These are phyloP conservation scores for Hypoxylon sp. DNA, from an alignment of 2,329 filamentous ascomycete species.

Conservation along the genomic window DNA sequence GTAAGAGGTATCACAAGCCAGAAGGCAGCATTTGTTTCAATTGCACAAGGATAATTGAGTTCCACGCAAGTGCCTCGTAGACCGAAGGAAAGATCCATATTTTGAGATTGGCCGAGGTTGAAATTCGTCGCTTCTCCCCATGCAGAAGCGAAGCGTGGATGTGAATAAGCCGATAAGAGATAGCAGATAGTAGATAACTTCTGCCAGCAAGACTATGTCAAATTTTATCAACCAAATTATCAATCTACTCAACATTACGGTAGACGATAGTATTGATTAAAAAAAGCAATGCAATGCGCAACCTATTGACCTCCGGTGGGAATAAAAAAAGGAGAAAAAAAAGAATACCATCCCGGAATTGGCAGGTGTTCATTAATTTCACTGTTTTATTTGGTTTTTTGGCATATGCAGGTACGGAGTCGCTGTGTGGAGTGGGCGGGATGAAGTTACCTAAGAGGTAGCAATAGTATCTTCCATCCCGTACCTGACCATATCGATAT, in stretches of 20 bases:
- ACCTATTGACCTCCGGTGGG: not conserved
- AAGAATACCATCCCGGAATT: constrained; percentile 22
- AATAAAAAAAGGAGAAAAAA: constrained; percentile 7
- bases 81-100: constrained; percentile 18
- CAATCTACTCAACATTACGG: not conserved
- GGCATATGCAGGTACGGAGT: constrained; percentile 29
- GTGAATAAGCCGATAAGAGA: not conserved
- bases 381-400: constrained; percentile 23
- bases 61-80: constrained; percentile 4
- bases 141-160: not conserved
- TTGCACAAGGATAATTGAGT: not conserved
- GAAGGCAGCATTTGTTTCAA: not conserved
- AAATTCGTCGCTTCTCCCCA: not conserved
- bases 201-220: too few species aligned
- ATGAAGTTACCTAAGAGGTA: too few species aligned
- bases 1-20: constrained; percentile 1
- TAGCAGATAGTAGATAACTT: not conserved
- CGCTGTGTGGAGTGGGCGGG: not conserved
- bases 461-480: not conserved
- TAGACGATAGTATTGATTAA: not conserved
- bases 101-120: constrained; percentile 38
- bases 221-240: not conserved
- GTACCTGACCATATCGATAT: not conserved
- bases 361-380: constrained; percentile 3
- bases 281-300: constrained; percentile 1